phyloP scores from a whole-genome alignment of 257 asterid species.

The Solanum lycopersicoides region DNA sequence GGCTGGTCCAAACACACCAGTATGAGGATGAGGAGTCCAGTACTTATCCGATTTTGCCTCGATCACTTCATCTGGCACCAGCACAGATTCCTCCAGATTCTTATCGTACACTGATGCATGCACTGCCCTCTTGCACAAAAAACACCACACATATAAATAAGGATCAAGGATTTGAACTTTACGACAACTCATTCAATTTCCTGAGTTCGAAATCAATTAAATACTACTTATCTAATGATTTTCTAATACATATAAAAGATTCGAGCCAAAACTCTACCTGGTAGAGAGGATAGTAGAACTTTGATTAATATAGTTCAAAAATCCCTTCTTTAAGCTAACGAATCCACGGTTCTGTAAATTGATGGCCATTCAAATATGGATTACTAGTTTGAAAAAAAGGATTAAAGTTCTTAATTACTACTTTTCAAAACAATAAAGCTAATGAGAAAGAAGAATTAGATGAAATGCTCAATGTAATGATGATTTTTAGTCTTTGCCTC shows the following conservation, averaged over 20 bases:
- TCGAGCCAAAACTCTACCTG: not conserved
- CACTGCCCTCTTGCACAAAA: slow-evolving; percentile 49
- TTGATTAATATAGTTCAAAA: not conserved
- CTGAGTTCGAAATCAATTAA: not conserved
- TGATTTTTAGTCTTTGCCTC: not conserved
- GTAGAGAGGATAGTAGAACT: not conserved
- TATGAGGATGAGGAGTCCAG: slow-evolving; percentile 86
- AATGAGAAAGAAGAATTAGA: not conserved
- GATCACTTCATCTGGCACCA: slow-evolving; percentile 58
- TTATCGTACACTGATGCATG: slow-evolving; percentile 71
- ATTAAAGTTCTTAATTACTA: not conserved
- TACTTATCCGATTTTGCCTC: slow-evolving; percentile 32
- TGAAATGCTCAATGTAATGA: not conserved
- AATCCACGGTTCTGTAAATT: slow-evolving; percentile 1
- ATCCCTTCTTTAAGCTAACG: not conserved
- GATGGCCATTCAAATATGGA: slow-evolving; percentile 4
- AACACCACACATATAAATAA: not conserved
- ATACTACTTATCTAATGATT: not conserved
- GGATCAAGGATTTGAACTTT: not conserved
- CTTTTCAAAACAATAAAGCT: not conserved
- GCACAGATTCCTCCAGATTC: slow-evolving; percentile 59
- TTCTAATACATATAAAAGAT: not conserved
- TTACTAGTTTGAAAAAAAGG: not conserved
- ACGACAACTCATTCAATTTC: not conserved
- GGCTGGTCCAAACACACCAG: slow-evolving; percentile 85